Conservation (phyloP, 2,329 filamentous ascomycete genomes). For the Fusarium citri region DNA sequence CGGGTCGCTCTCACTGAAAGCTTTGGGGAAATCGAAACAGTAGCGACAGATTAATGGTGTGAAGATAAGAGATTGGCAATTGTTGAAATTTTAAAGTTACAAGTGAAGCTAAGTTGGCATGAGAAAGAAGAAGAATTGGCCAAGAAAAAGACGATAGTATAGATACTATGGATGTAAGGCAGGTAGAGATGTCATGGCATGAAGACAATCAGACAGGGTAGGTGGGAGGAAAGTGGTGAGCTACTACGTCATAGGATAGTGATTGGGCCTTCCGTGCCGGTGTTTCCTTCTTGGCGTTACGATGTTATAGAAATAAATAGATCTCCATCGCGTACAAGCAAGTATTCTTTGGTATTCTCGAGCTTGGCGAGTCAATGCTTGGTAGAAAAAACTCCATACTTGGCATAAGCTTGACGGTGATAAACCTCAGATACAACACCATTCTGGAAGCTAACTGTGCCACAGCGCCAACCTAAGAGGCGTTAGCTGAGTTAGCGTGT, state of each 20-base stretch:
- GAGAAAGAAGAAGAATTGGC: not conserved
- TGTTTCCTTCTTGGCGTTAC: conserved; percentile 42
- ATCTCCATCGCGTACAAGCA: conserved; percentile 20
- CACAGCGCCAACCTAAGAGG: conserved; percentile 10
- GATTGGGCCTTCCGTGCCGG: conserved; percentile 17
- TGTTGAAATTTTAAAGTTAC: conserved; percentile 8
- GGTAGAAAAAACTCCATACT: conserved; percentile 11
- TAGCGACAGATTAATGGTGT: not conserved
- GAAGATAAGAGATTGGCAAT: not conserved
- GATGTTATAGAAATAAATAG: conserved; percentile 26
- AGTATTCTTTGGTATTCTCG: conserved; percentile 15
- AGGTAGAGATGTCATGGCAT: conserved; percentile 11
- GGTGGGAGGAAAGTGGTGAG: conserved; percentile 18
- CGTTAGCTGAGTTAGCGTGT: conserved; percentile 25
- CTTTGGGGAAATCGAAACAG: not conserved
- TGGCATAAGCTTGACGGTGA: conserved; percentile 16
- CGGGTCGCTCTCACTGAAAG: conserved; percentile 13
- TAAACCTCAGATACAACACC: not conserved
- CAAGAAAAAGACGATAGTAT: not conserved
- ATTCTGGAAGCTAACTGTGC: conserved; percentile 14
- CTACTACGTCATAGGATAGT: conserved; percentile 42
- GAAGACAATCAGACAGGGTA: not conserved
- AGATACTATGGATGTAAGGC: not conserved
- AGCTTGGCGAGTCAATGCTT: conserved; percentile 34
- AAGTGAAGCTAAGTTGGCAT: conserved; percentile 4